Evolutionary conservation across 176 grass and related monocot genomes (phyloP), one percentile per base, ranked within the genome.

Genomic region (Ensete glaucum): DNA sequence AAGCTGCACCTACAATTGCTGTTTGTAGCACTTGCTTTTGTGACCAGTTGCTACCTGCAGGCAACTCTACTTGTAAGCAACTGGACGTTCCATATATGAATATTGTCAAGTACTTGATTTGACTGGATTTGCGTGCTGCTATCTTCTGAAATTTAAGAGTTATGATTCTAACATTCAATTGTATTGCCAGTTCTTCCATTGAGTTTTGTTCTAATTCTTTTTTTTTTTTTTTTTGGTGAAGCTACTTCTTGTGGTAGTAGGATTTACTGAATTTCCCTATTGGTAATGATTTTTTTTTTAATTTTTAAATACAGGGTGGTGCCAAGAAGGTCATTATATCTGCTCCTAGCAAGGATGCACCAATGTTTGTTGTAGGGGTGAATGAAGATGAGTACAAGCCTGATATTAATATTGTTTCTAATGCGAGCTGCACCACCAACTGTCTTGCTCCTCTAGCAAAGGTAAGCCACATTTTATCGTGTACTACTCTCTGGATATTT

Each of bases 321-420:
- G 72, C 72, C 11, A 74, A 74, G 72, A 74, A 74, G 72, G 72
- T 74, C 16, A 15, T 74, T 22, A 74, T 74, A 11, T 74, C 72
- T 74, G 72, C 72, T 57, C 72, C 72, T 11, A 74, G 72, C 72
- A 74, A 74, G 23, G 72, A 74, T 74, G 72, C 72, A 53, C 72
- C 72, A 8, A 74, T 74, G 72, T 74, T 74, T 2, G 72, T 74
- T 27, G 22, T 57, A 0, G 72, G 72, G 1, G 72, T 74, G 5
- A 74, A 74, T 27, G 72, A 74, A 56, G 26, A 21, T 17, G 72
- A 74, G 23, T 74, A 74, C 72, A 74, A 57, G 72, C 13, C 72
- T 74, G 72, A 56, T 12, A 27, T 74, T 74, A 12, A 74, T 29
- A 19, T 74, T 57, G 72, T 74, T 2, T 74, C 72, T 8, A 74